Evolutionary conservation across 179 eudicot genomes (phyloP).

Genomic region (Actinidia chinensis): DNA sequence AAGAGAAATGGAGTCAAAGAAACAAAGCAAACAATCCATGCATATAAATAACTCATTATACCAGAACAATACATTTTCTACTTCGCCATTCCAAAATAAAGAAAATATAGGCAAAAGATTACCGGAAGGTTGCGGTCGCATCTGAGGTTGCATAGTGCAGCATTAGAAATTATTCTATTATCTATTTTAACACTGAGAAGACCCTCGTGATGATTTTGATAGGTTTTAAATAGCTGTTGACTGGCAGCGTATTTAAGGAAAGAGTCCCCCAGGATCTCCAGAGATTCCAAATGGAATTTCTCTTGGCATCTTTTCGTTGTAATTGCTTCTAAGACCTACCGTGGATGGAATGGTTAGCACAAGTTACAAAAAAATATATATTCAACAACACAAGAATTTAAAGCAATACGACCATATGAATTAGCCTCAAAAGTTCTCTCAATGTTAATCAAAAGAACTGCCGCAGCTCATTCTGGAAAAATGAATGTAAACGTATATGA

Average conservation of each 20-base stretch:
- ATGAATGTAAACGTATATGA: not conserved
- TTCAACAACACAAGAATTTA: not conserved
- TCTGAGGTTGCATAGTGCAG: slow-evolving; percentile 74
- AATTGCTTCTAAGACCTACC: slow-evolving; percentile 79
- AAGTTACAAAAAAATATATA: not conserved
- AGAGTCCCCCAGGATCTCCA: slow-evolving; percentile 93
- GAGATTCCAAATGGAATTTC: slow-evolving; percentile 82
- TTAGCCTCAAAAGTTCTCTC: not conserved
- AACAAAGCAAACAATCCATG: not conserved
- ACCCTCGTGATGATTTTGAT: slow-evolving; percentile 80
- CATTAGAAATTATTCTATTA: slow-evolving; percentile 59
- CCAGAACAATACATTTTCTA: not conserved
- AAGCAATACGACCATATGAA: not conserved
- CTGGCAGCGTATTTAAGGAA: slow-evolving; percentile 86
- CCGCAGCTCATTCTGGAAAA: not conserved
- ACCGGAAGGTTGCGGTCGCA: slow-evolving; percentile 76
- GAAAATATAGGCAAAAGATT: slow-evolving; percentile 17
- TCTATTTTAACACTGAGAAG: slow-evolving; percentile 62
- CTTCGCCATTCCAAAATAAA: not conserved
- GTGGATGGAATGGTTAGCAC: slow-evolving; percentile 4
- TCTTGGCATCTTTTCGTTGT: slow-evolving; percentile 86
- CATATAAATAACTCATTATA: not conserved
- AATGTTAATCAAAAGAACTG: not conserved
- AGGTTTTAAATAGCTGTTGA: slow-evolving; percentile 63
- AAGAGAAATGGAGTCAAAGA: not conserved